A percentile compares a stretch with the other conserved stretches of the same genome.
phyloP scores from a whole-genome alignment of 768 basidiomycete genomes.

The Cytidiella melzeri region DNA sequence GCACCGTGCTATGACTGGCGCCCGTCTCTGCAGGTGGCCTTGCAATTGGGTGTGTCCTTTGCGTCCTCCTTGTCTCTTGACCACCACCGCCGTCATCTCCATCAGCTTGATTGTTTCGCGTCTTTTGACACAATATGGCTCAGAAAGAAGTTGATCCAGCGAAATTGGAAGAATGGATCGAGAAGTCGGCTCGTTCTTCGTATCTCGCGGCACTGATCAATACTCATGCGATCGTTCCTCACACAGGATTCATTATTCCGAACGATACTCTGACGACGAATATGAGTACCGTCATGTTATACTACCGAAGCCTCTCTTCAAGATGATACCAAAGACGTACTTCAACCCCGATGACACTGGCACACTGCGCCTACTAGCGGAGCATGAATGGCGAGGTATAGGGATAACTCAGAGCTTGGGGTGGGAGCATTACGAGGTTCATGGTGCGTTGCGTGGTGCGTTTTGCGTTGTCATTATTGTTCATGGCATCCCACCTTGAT shows the following conservation, averaged over 20 bases:
- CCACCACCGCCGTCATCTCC: neutral
- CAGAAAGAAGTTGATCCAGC: slow-evolving; percentile 21
- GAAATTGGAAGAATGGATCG: slow-evolving; percentile 66
- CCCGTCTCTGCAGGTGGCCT: no score
- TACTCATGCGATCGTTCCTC: slow-evolving; percentile 11
- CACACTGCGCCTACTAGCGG: slow-evolving; percentile 73
- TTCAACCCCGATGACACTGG: slow-evolving; percentile 71
- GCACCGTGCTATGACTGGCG: slow-evolving; percentile 1
- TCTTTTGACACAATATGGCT: slow-evolving; percentile 1
- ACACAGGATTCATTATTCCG: slow-evolving; percentile 80
- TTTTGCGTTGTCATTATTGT: neutral
- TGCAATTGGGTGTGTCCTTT: no score
- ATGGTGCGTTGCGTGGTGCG: slow-evolving; percentile 45
- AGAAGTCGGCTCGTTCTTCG: slow-evolving; percentile 45
- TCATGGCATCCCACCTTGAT: no score
- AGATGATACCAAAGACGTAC: slow-evolving; percentile 84
- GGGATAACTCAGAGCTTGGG: slow-evolving; percentile 95
- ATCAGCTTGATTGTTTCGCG: neutral
- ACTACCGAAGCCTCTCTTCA: slow-evolving; percentile 89
- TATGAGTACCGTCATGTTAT: slow-evolving; percentile 98
- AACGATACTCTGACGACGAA: slow-evolving; percentile 86
- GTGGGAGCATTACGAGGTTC: slow-evolving; percentile 98
- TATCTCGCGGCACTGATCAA: neutral
- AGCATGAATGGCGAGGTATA: slow-evolving; percentile 93
- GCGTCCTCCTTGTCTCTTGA: neutral